These are phyloP conservation scores for Penstemon eatonii DNA, from an alignment of 257 asterid species.

Conservation along the genomic window DNA sequence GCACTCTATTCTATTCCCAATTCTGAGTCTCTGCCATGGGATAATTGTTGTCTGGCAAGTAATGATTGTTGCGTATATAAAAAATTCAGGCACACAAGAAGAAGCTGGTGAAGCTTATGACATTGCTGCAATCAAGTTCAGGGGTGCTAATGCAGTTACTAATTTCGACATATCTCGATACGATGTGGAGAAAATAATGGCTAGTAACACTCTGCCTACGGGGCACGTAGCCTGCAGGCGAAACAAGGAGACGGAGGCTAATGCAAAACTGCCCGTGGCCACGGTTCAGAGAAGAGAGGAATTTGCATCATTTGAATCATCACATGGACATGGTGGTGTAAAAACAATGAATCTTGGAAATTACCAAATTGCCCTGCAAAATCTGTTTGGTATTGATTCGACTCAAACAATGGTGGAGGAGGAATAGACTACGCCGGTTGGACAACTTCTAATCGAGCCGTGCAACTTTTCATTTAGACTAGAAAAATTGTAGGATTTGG, in stretches of 20 bases:
- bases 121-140: conserved; percentile 64
- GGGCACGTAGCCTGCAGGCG: conserved; percentile 54
- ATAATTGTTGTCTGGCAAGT: too few relatives aligned
- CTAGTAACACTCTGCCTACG: conserved; percentile 35
- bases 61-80: too few relatives aligned
- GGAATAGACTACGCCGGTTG: conserved; percentile 24
- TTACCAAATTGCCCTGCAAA: conserved; percentile 47
- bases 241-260: conserved; percentile 44
- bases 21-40: too few relatives aligned
- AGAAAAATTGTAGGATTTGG: conserved; percentile 31
- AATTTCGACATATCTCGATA: conserved; percentile 60
- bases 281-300: conserved; percentile 37
- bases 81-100: conserved; percentile 56
- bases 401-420: conserved; percentile 32
- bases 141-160: conserved; percentile 62
- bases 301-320: conserved; percentile 33
- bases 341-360: conserved; percentile 22
- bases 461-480: neutral
- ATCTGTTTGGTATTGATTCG: conserved; percentile 39
- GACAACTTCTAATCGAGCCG: conserved; percentile 35
- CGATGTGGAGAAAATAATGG: conserved; percentile 60
- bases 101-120: conserved; percentile 77
- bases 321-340: conserved; percentile 25
- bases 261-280: neutral
- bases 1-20: too few relatives aligned